Base-by-base conservation (phyloP, 2,329 filamentous ascomycete species). In the Diplodia intermedia region DNA sequence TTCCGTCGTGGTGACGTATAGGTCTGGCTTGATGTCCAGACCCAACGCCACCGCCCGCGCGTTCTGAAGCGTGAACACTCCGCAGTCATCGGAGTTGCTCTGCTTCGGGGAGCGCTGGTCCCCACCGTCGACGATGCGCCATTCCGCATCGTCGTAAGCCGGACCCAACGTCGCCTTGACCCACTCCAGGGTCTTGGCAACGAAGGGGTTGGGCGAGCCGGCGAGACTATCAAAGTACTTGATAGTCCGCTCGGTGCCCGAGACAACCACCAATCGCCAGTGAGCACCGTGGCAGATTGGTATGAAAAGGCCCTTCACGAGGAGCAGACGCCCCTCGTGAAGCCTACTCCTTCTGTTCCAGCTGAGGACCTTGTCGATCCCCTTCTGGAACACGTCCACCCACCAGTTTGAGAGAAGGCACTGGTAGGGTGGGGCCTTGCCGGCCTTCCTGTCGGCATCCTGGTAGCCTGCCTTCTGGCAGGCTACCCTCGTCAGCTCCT, bases 51-150 rank as follows among this genome's bases (percentile, higher is more conserved):
- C 73, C 67, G 88, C 91, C 57, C 92, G 85, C 18, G 86, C 89
- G 73, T 94, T 94, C 20, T 91, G 86, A 71, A 92, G 88, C 15
- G 89, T 87, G 75, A 92, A 92, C 3, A 93, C 86, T n/a, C 91
- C 91, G 72, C 91, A 94, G 75, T 94, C 91, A 74, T 86, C 88
- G 1, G 85, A 85, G 73, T 94, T 94, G 31, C 79, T 82, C 76
- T 94, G 91, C 2, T 66, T 60, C 4, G 71, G 73, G 0, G 86
- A 84, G 43, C 86, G 86, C 18, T 78, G 76, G 54, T 84, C 82
- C n/a, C 79, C 43, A 47, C 43, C 43, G n/a, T n/a, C 75, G 8
- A 85, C 79, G 1, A 82, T 79, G 29, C 76, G 81, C 91, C 91
- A 94, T 50, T 91, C 88, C 1, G 79, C 78, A 15, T 81, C 80